These are phyloP conservation scores for Rehmannia glutinosa DNA, from an alignment of 257 asterid species.

Conservation along the genomic window DNA sequence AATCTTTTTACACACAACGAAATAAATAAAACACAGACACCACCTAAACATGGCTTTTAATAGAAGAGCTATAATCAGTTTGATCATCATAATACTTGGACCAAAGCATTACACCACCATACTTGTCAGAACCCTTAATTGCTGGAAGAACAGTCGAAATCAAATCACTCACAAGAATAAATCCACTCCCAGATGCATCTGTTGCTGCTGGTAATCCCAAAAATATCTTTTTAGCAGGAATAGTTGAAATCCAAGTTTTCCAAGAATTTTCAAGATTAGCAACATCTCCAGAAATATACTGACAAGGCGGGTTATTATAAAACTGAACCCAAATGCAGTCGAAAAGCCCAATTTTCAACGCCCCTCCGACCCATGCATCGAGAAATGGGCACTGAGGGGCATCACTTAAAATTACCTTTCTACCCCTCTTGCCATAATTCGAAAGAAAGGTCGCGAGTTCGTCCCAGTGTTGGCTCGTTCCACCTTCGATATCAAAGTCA, in stretches of 20 bases:
- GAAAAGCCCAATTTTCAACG: conserved; percentile 49
- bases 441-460: conserved; percentile 43
- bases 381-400: conserved; percentile 74
- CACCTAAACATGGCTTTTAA: conserved; percentile 40
- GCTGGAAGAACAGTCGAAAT: conserved; percentile 46
- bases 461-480: conserved; percentile 45
- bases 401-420: conserved; percentile 44
- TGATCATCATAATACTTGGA: conserved; percentile 52
- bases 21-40: not conserved
- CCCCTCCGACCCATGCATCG: conserved; percentile 46
- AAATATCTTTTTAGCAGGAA: conserved; percentile 44
- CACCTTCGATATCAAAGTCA: conserved; percentile 60
- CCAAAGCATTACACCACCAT: conserved; percentile 72
- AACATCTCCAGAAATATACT: conserved; percentile 25
- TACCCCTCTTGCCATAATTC: conserved; percentile 29
- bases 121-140: conserved; percentile 44
- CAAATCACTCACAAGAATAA: conserved; percentile 41
- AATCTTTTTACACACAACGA: not conserved
- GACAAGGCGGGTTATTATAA: conserved; percentile 58
- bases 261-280: conserved; percentile 32
- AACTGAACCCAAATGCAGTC: conserved; percentile 66
- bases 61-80: conserved; percentile 50
- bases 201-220: conserved; percentile 60
- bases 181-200: conserved; percentile 57
- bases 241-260: conserved; percentile 43